phyloP scores from a whole-genome alignment of 2,329 filamentous ascomycete species.

The Fusarium nisikadoi region DNA sequence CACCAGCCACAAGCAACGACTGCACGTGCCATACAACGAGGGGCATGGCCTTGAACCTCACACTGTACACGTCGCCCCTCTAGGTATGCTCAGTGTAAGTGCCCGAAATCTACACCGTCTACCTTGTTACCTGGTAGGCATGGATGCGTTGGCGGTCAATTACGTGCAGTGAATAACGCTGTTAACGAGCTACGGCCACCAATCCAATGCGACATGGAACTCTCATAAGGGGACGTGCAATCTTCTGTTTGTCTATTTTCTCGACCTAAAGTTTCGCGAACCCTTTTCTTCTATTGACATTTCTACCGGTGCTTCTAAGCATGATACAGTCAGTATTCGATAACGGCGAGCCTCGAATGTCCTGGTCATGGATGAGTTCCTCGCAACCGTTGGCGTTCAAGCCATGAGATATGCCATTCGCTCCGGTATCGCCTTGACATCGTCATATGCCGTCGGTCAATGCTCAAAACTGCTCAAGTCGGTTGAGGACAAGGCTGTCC shows the following conservation, averaged over 20 bases:
- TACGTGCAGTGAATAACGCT: constrained; percentile 29
- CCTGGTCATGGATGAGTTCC: constrained; percentile 73
- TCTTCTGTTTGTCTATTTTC: background rate
- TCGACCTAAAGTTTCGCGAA: background rate
- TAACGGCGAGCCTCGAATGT: constrained; percentile 8
- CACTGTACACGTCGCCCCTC: constrained; percentile 42
- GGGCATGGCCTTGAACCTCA: constrained; percentile 11
- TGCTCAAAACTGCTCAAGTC: constrained; percentile 81
- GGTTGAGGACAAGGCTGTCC: constrained; percentile 75
- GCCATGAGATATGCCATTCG: constrained; percentile 93
- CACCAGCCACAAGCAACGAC: constrained; percentile 15
- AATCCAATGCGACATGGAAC: constrained; percentile 27
- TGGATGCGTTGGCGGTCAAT: constrained; percentile 24
- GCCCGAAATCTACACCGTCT: background rate
- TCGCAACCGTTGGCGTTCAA: constrained; percentile 68
- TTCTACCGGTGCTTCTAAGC: constrained; percentile 2
- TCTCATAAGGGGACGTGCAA: constrained; percentile 21
- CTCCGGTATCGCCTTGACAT: constrained; percentile 86
- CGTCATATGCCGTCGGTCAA: constrained; percentile 85
- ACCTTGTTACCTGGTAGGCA: background rate
- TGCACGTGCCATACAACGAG: constrained; percentile 32
- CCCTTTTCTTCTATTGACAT: background rate
- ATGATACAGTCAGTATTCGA: constrained; percentile 19
- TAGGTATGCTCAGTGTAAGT: constrained; percentile 17
- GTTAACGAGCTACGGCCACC: constrained; percentile 19